phyloP scores from a whole-genome alignment of 441 rosid genomes.

The Eutrema salsugineum region DNA sequence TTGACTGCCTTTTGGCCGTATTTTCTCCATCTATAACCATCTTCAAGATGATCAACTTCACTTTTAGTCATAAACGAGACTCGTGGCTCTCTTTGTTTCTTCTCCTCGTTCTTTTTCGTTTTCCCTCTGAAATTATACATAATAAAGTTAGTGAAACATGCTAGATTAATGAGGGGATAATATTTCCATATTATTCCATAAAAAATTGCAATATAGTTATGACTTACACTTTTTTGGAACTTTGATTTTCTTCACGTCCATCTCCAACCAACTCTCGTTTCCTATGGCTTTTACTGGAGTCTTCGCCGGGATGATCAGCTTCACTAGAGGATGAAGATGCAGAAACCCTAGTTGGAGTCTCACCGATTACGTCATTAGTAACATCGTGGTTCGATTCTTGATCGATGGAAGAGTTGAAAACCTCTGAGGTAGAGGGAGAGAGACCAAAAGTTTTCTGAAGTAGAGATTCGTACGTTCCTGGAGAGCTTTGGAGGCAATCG shows the following conservation, averaged over 20 bases:
- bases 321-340: constrained; percentile 57
- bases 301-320: constrained; percentile 45
- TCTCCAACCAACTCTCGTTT: constrained; percentile 33
- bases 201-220: background rate
- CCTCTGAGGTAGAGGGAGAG: constrained; percentile 62
- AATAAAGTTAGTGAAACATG: background rate
- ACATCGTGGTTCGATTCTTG: constrained; percentile 20
- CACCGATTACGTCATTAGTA: constrained; percentile 23
- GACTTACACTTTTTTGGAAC: constrained; percentile 54
- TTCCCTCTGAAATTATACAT: constrained; percentile 37
- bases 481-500: constrained; percentile 50
- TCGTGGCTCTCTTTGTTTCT: constrained; percentile 64
- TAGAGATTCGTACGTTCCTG: constrained; percentile 36
- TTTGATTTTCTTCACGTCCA: constrained; percentile 26
- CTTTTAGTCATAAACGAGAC: constrained; percentile 94
- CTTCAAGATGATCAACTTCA: constrained; percentile 94
- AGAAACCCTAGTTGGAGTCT: constrained; percentile 45
- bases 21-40: constrained; percentile 97
- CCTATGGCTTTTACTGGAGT: constrained; percentile 37
- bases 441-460: constrained; percentile 39
- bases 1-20: constrained; percentile 97
- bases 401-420: constrained; percentile 36
- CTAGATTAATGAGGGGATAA: background rate
- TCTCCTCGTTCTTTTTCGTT: constrained; percentile 67
- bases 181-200: background rate